Conservation (phyloP, 257 asterid genomes). For the Coffea eugenioides region DNA sequence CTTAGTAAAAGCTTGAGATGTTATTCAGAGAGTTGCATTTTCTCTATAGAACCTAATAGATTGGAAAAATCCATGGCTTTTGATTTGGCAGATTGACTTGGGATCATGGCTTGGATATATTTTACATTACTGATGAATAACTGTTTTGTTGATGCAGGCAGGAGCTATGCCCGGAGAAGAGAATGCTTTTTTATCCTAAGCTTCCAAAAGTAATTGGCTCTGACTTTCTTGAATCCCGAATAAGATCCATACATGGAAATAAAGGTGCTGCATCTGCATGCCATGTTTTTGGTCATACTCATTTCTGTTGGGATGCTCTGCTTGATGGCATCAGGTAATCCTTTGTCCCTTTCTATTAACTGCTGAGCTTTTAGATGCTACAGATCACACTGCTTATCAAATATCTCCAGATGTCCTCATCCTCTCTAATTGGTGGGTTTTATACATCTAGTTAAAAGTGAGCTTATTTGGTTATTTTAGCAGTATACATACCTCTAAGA, state of each 20-base stretch:
- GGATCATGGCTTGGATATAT: too few relatives aligned
- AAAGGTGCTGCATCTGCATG: conserved; percentile 51
- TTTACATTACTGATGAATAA: not conserved
- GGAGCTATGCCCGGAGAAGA: conserved; percentile 91
- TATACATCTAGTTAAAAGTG: not conserved
- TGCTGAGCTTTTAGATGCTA: too few relatives aligned
- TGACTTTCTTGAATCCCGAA: conserved; percentile 66
- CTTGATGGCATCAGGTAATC: conserved; percentile 76
- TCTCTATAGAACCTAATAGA: not conserved
- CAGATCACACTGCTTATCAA: not conserved
- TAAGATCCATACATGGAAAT: conserved; percentile 64
- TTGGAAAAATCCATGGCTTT: not conserved
- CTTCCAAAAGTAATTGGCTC: conserved; percentile 87
- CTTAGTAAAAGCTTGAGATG: not conserved
- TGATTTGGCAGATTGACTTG: too few relatives aligned
- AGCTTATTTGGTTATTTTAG: too few relatives aligned
- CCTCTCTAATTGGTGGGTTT: not conserved
- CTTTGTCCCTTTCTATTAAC: not conserved
- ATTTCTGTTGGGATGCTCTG: conserved; percentile 82
- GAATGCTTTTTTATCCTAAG: conserved; percentile 93
- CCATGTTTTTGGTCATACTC: conserved; percentile 92
- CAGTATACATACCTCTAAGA: too few relatives aligned
- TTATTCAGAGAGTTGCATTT: not conserved
- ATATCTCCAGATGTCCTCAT: not conserved
- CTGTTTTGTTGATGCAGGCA: conserved; percentile 48